phyloP scores from a whole-genome alignment of 2,329 filamentous ascomycete genomes.

The Colletotrichum eleusines region DNA sequence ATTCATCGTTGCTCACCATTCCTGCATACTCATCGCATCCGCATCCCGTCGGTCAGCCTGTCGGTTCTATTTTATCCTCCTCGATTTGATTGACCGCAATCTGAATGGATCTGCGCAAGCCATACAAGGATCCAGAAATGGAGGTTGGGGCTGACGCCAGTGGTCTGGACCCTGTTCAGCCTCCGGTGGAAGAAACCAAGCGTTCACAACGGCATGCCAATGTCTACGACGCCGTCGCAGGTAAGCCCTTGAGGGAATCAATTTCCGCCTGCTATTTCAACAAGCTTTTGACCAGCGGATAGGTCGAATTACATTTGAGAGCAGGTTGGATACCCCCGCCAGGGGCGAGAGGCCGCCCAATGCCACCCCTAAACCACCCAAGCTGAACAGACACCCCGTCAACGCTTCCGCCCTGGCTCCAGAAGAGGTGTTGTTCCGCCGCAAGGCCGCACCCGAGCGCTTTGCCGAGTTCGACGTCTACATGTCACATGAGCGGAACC shows the following conservation, averaged over 20 bases:
- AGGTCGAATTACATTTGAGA: conserved; percentile 38
- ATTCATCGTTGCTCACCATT: background rate
- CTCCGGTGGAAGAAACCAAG: conserved; percentile 6
- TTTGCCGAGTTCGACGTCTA: conserved; percentile 81
- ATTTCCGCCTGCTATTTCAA: background rate
- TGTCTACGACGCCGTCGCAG: conserved; percentile 80
- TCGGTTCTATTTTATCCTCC: background rate
- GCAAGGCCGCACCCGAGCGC: conserved; percentile 72
- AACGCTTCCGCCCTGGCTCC: conserved; percentile 65
- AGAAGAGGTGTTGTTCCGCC: conserved; percentile 78
- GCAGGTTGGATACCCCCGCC: conserved; percentile 10
- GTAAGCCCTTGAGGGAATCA: conserved; percentile 55
- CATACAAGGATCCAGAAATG: background rate
- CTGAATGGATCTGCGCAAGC: conserved; percentile 1
- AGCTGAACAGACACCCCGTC: conserved; percentile 45
- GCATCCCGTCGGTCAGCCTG: background rate
- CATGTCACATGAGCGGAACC: conserved; percentile 70
- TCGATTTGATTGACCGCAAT: background rate
- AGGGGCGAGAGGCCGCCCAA: conserved; percentile 13
- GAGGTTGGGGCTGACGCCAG: background rate
- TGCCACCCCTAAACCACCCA: conserved; percentile 26
- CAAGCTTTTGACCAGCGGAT: conserved; percentile 1
- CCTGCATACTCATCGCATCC: background rate
- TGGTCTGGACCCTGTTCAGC: conserved; percentile 6
- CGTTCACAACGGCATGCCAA: conserved; percentile 58